These are phyloP conservation scores for Paraconiothyrium brasiliense DNA, from an alignment of 2,329 filamentous ascomycete genomes.

Conservation along the genomic window DNA sequence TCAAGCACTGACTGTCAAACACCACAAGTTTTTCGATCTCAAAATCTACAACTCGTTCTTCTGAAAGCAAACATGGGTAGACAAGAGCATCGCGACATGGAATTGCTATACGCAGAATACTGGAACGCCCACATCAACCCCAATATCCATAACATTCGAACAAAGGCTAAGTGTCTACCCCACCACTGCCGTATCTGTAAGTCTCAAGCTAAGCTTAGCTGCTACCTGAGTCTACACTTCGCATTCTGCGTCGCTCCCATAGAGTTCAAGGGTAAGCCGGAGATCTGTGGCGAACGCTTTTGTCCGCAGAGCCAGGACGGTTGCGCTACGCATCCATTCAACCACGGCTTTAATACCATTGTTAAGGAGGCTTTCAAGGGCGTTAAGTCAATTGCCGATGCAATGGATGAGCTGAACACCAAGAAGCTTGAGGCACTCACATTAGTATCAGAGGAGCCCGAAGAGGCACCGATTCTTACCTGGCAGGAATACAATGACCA, in stretches of 20 bases:
- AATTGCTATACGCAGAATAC: background rate
- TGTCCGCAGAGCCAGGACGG: background rate
- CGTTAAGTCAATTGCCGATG: background rate
- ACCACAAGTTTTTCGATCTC: background rate
- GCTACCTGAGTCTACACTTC: background rate
- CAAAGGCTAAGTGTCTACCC: background rate
- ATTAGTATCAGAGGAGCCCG: background rate
- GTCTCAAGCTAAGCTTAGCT: background rate
- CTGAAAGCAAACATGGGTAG: background rate
- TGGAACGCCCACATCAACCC: background rate
- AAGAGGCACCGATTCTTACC: background rate
- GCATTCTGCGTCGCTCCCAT: background rate
- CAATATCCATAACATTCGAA: background rate
- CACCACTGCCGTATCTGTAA: background rate
- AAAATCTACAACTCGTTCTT: background rate
- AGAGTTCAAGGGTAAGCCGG: background rate
- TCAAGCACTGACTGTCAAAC: background rate
- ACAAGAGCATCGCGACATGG: too few species aligned
- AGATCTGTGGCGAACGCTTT: background rate
- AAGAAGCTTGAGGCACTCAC: background rate
- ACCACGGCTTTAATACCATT: background rate
- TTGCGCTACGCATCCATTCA: background rate
- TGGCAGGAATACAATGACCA: background rate
- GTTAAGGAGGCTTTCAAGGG: background rate
- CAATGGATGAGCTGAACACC: background rate